phyloP scores from a whole-genome alignment of 2,329 filamentous ascomycete genomes.

The Nothopassalora personata region DNA sequence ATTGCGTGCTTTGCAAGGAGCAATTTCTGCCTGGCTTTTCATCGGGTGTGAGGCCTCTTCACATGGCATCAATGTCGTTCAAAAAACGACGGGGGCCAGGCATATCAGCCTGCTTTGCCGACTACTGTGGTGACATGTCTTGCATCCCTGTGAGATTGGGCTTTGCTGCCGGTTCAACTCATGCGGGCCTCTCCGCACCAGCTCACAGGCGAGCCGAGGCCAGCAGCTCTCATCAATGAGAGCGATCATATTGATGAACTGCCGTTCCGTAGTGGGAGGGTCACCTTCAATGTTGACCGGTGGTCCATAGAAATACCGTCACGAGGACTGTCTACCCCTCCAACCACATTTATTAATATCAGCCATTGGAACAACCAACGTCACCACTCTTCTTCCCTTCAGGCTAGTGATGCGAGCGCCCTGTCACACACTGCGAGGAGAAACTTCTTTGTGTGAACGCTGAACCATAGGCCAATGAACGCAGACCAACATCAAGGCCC shows the following conservation, averaged over 20 bases:
- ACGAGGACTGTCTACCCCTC: no score
- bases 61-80: no score
- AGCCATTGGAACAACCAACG: not conserved
- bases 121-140: not conserved
- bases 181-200: not conserved
- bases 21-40: not conserved
- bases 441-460: not conserved
- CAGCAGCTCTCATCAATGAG: not conserved
- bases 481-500: not conserved
- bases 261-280: no score
- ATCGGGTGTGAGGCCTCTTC: not conserved
- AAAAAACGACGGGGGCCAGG: no score
- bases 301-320: no score
- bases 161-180: not conserved
- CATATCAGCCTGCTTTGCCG: no score
- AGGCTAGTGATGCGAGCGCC: not conserved
- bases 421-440: not conserved
- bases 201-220: not conserved
- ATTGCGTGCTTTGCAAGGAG: not conserved
- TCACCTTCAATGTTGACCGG: no score
- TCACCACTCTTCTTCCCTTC: not conserved
- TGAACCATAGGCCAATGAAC: not conserved
- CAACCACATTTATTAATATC: no score
- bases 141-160: not conserved
- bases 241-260: no score